Conservation (phyloP, 1,284 basidiomycete species). For the Pterulicium gracile region DNA sequence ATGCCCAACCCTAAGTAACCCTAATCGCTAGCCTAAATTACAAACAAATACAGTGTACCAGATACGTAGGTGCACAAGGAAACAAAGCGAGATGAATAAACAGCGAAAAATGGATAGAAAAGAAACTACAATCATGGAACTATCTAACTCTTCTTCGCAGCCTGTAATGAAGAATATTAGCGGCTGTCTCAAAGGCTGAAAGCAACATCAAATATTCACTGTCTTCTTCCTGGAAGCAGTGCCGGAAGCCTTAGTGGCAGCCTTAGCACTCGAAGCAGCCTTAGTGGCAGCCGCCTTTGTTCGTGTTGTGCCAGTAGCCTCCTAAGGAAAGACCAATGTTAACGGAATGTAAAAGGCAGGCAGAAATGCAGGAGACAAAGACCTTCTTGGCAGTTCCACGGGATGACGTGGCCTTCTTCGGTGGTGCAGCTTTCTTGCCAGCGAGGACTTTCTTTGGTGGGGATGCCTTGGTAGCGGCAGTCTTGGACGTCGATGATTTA, state of each 20-base stretch:
- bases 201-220: no score
- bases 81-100: neutral
- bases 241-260: no score
- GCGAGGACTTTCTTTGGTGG: constrained; percentile 25
- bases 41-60: neutral
- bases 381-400: constrained; percentile 49
- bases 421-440: constrained; percentile 32
- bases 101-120: neutral
- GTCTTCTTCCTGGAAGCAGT: no score
- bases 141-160: constrained; percentile 15
- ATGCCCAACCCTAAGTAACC: neutral
- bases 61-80: neutral
- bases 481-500: constrained; percentile 8
- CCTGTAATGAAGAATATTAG: no score
- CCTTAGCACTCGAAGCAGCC: constrained; percentile 20
- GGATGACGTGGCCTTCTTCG: constrained; percentile 36
- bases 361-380: constrained; percentile 2
- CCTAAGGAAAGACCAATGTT: constrained; percentile 20
- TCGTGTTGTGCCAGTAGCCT: constrained; percentile 33
- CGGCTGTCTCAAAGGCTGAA: no score
- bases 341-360: constrained; percentile 1
- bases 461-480: constrained; percentile 14
- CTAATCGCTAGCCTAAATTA: constrained; percentile 1
- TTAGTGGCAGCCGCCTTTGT: constrained; percentile 27
- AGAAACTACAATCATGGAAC: constrained; percentile 20